Evolutionary conservation across 225 moss, liverwort and hornwort genomes (phyloP), one percentile per base, ranked within the genome.

Genomic region (Takakia lepidozioides): DNA sequence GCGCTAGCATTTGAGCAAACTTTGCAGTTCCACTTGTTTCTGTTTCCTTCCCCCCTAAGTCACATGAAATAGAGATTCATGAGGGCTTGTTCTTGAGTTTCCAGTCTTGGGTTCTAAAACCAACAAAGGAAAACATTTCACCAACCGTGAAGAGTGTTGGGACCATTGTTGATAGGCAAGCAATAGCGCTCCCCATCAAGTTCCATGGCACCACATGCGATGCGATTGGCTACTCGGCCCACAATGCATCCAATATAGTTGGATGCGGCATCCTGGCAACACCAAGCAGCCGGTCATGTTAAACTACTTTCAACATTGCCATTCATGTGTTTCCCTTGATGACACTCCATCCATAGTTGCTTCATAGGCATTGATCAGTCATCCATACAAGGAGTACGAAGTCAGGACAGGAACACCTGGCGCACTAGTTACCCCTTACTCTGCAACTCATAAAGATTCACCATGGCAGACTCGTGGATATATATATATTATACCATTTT

Each of bases 201-300:
- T 0, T 38, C 41, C 41, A 98, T 90, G 2, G 73, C 58, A 25
- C 91, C 90, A 17, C 83, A 65, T 15, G 82, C 91, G 39, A 79
- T 79, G 13, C 79, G 61, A 60, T 98, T 98, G 2, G 95, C 87
- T 8, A 85, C 90, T 38, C 91, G 72, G 18, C 95, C 95, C 29
- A 98, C 83, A 27, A 87, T 43, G 14, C 87, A 81, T 59, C 95
- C 95, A 42, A 90, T 90, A 63, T 90, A 98, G 5, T 90, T 70
- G 10, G 79, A 83, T 19, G 80, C 65, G 39, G 80, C 83, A 46
- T 83, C 71, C 83, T 83, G 63, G 0, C n/a, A 14, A 20, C 47
- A 48, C 18, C 55, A 49, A 28, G 10, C 48, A 6, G 10, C 8
- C 10, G 16, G 21, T 10, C 10, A 9, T 24, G n/a, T n/a, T n/a